Percentiles rank a stretch among this genome's conserved stretches.
Conservation (phyloP, 306 rosid genomes). For the Mucuna pruriens region DNA sequence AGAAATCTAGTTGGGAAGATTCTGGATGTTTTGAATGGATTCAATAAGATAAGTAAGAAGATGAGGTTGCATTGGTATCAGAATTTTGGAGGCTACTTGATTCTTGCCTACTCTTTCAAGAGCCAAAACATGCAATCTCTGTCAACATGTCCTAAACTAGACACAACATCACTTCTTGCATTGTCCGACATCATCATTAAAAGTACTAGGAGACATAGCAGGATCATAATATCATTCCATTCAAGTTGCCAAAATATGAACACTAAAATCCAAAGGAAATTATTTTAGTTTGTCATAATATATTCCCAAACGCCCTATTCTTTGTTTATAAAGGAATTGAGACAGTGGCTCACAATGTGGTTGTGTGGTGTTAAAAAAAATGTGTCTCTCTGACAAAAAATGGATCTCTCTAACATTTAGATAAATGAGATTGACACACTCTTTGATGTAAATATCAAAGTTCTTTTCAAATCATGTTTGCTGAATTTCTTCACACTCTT, state of each 20-base stretch:
- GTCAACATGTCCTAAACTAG: conserved; percentile 1
- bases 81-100: conserved; percentile 13
- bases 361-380: not conserved
- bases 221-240: conserved; percentile 3
- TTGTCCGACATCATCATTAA: conserved; percentile 19
- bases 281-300: not conserved
- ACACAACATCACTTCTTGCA: not conserved
- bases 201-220: not conserved
- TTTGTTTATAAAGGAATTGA: not conserved
- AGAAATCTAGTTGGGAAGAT: not conserved
- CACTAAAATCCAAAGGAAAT: not conserved
- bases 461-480: conserved; percentile 10
- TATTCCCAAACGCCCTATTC: not conserved
- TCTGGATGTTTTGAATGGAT: not conserved
- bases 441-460: not conserved
- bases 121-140: conserved; percentile 6
- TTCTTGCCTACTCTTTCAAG: conserved; percentile 4
- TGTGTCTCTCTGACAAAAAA: not conserved
- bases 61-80: conserved; percentile 26
- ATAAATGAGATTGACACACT: not conserved
- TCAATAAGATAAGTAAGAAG: not conserved
- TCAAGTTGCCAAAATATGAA: conserved; percentile 1
- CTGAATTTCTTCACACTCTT: conserved; percentile 16
- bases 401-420: too few relatives aligned
- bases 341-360: not conserved